These are phyloP conservation scores for Aureobasidium zeae DNA, from an alignment of 2,329 filamentous ascomycete species.

Conservation along the genomic window DNA sequence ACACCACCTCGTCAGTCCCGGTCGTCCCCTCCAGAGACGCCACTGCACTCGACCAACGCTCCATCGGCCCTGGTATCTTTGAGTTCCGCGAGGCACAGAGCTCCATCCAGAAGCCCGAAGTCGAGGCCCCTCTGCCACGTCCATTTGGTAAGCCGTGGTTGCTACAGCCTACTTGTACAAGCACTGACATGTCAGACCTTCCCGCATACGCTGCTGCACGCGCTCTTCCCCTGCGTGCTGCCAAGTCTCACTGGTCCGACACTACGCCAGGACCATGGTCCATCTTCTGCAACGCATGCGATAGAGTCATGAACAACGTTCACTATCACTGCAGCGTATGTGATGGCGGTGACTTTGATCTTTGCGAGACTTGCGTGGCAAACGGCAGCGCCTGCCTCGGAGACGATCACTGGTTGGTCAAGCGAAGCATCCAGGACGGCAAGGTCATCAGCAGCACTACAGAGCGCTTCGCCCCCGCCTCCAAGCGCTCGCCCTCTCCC, in stretches of 20 bases:
- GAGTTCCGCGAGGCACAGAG: conserved; percentile 30
- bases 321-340: conserved; percentile 96
- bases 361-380: conserved; percentile 73
- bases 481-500: conserved; percentile 27
- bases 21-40: conserved; percentile 21
- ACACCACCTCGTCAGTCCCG: conserved; percentile 14
- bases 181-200: conserved; percentile 17
- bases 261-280: conserved; percentile 52
- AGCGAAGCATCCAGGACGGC: conserved; percentile 71
- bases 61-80: conserved; percentile 30
- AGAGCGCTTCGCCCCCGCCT: conserved; percentile 64
- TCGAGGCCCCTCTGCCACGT: conserved; percentile 35
- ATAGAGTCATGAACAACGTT: conserved; percentile 62
- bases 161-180: not conserved
- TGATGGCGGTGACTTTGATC: conserved; percentile 86
- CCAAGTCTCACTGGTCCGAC: conserved; percentile 25
- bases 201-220: conserved; percentile 18
- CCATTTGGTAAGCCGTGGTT: conserved; percentile 25
- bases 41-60: conserved; percentile 19
- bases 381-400: conserved; percentile 68
- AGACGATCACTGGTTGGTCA: conserved; percentile 85
- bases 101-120: conserved; percentile 20
- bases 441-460: conserved; percentile 77
- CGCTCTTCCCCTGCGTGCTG: not conserved
- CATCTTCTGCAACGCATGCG: conserved; percentile 91